phyloP scores from a whole-genome alignment of 2,329 filamentous ascomycete species.

The Penicillium sp. region DNA sequence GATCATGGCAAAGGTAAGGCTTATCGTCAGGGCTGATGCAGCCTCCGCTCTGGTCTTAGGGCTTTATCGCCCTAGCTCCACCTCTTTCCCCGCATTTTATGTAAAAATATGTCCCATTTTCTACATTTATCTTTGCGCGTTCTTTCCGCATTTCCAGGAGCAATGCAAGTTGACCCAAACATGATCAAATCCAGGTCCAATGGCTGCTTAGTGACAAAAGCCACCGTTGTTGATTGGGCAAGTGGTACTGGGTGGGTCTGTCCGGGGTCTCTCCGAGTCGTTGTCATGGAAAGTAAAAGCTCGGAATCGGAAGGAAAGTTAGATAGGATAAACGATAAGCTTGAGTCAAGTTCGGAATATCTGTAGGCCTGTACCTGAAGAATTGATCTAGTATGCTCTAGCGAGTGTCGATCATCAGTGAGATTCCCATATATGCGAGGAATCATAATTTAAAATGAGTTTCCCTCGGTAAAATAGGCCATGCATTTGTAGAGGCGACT shows the following conservation, averaged over 20 bases:
- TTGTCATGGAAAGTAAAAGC: not conserved
- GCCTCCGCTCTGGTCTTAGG: too few species aligned
- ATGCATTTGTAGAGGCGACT: too few species aligned
- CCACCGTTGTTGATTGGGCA: not conserved
- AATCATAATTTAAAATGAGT: too few species aligned
- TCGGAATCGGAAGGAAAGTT: not conserved
- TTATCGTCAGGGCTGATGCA: not conserved
- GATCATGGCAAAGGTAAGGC: not conserved
- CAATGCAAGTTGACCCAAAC: not conserved
- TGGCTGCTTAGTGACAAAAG: not conserved
- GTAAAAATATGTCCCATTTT: not conserved
- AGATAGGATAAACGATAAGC: not conserved
- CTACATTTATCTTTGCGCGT: not conserved
- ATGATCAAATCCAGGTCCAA: not conserved
- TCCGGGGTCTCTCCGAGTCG: too few species aligned
- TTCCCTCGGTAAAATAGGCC: too few species aligned
- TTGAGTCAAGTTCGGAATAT: too few species aligned
- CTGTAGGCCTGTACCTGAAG: too few species aligned
- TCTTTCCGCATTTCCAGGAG: not conserved
- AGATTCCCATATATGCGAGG: too few species aligned
- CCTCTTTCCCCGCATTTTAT: slow-evolving; percentile 1
- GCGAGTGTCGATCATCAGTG: too few species aligned
- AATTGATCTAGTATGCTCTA: too few species aligned
- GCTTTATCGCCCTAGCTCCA: not conserved
- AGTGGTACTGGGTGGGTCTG: not conserved